Evolutionary conservation across 345 rosid genomes (phyloP).

Genomic region (Hevea brasiliensis): DNA sequence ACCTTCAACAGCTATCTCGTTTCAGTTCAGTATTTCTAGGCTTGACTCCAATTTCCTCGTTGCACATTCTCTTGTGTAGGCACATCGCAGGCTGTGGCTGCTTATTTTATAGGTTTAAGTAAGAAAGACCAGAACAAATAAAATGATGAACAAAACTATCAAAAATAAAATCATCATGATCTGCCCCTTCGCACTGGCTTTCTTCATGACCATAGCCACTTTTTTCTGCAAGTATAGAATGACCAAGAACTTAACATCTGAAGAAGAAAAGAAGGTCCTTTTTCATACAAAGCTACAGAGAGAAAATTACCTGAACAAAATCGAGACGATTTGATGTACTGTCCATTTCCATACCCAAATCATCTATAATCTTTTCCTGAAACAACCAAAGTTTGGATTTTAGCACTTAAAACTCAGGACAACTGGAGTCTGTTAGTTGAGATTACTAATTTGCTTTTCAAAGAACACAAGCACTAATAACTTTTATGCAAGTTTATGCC

Average conservation of each 20-base stretch:
- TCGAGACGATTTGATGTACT: slow-evolving; percentile 88
- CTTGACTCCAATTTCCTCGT: not conserved
- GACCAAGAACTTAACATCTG: not conserved
- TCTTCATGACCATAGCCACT: slow-evolving; percentile 97
- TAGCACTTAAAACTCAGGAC: slow-evolving; percentile 9
- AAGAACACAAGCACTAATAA: not conserved
- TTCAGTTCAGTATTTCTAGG: no score
- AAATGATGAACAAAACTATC: slow-evolving; percentile 72
- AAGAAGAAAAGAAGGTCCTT: not conserved
- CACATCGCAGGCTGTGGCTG: not conserved
- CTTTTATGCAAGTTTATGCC: not conserved
- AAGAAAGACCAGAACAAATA: slow-evolving; percentile 65
- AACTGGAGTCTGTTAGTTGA: not conserved
- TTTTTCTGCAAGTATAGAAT: slow-evolving; percentile 66
- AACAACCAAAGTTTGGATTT: slow-evolving; percentile 26
- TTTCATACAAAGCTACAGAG: not conserved
- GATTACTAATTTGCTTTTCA: not conserved
- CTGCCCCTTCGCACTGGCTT: slow-evolving; percentile 91
- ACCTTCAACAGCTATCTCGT: no score
- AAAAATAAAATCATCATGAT: slow-evolving; percentile 88
- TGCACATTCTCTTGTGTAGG: not conserved
- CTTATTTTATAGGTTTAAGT: not conserved
- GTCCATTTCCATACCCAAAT: slow-evolving; percentile 84
- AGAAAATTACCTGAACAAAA: slow-evolving; percentile 78
- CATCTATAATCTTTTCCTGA: slow-evolving; percentile 86